Conservation (phyloP, 345 rosid species). For the Salix udensis region DNA sequence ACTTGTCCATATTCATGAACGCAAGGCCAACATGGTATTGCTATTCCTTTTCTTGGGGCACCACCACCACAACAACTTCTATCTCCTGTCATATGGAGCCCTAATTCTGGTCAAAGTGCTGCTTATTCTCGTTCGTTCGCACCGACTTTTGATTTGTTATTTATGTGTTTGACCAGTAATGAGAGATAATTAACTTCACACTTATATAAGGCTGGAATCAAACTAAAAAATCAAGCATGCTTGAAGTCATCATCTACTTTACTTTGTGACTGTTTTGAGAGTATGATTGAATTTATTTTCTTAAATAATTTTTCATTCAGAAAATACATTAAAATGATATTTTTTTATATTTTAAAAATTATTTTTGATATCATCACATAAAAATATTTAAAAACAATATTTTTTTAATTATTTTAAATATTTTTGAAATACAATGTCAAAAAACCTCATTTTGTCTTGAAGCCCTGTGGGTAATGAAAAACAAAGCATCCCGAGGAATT, state of each 20-base stretch:
- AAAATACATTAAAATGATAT: no score
- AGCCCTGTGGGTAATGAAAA: not conserved
- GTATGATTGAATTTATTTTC: no score
- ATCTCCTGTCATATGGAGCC: not conserved
- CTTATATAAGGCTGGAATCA: not conserved
- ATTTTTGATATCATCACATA: no score
- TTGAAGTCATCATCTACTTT: not conserved
- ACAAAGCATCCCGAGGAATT: not conserved
- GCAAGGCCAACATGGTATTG: not conserved
- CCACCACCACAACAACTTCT: not conserved
- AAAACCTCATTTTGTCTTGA: rapidly evolving
- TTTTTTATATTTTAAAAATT: no score
- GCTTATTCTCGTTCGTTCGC: not conserved
- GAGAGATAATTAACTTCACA: not conserved
- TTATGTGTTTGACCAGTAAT: not conserved
- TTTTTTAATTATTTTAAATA: rapidly evolving
- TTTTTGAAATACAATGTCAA: no score
- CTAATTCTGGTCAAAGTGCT: not conserved
- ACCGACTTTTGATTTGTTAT: not conserved
- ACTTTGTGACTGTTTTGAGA: no score
- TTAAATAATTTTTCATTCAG: no score
- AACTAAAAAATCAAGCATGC: not conserved
- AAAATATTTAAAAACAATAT: no score
- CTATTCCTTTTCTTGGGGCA: not conserved
- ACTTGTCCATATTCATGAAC: not conserved